Percentiles rank a stretch among this genome's conserved stretches.
Conservation (phyloP, 1,284 basidiomycete genomes). For the Thelephora terrestris region DNA sequence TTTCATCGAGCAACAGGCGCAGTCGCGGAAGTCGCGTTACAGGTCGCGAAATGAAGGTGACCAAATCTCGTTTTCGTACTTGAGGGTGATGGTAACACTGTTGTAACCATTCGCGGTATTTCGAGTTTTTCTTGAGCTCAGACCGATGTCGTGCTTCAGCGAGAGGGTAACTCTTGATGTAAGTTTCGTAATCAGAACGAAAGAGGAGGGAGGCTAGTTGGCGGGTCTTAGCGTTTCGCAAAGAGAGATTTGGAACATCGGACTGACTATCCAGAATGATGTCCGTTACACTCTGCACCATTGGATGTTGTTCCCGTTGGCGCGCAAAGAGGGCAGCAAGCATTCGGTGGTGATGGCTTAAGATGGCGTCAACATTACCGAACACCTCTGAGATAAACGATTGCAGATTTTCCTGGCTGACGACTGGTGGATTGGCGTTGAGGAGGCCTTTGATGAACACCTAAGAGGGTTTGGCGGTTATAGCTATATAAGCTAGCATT, state of each 20-base stretch:
- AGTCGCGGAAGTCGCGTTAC: conserved; percentile 75
- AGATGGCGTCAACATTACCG: conserved; percentile 57
- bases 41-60: conserved; percentile 73
- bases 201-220: conserved; percentile 33
- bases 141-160: conserved; percentile 68
- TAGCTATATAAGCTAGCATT: conserved; percentile 3
- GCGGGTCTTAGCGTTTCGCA: neutral
- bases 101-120: conserved; percentile 58
- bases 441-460: conserved; percentile 56
- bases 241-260: conserved; percentile 9
- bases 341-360: conserved; percentile 54
- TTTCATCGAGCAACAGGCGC: conserved; percentile 59
- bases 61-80: conserved; percentile 66
- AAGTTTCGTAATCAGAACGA: conserved; percentile 57
- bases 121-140: conserved; percentile 54
- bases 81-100: conserved; percentile 54
- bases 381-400: conserved; percentile 67
- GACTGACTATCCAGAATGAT: conserved; percentile 60
- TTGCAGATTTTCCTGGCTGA: conserved; percentile 26
- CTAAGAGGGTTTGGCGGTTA: conserved; percentile 1
- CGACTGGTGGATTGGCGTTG: conserved; percentile 37
- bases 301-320: conserved; percentile 71
- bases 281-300: conserved; percentile 69
- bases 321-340: conserved; percentile 58
- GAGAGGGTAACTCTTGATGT: conserved; percentile 78